Conservation (phyloP, 495 filamentous ascomycete species). For the Geopyxis carbonaria region DNA sequence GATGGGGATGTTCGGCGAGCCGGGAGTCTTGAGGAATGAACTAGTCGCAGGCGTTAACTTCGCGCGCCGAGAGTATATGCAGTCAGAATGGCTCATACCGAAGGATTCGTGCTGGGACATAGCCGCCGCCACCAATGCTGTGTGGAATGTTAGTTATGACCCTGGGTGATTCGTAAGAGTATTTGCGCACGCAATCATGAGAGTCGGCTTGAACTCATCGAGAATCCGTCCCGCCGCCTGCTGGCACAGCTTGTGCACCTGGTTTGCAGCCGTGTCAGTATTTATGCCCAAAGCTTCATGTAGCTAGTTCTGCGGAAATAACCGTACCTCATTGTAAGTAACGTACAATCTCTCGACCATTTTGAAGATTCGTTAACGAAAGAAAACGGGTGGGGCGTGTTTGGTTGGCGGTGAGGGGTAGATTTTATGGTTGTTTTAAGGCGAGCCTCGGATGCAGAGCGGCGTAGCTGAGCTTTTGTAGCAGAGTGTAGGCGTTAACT, state of each 20-base stretch:
- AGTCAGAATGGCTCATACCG: too few relatives aligned
- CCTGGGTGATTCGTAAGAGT: not conserved
- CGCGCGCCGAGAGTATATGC: not conserved
- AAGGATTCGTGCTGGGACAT: conserved; percentile 91
- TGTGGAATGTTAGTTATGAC: not conserved
- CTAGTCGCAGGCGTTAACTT: conserved; percentile 5
- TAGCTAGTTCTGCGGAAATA: conserved; percentile 3
- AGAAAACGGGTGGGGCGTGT: too few relatives aligned
- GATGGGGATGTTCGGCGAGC: conserved; percentile 89
- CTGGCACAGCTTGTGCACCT: conserved; percentile 97
- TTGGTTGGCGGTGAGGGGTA: too few relatives aligned
- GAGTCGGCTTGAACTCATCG: conserved; percentile 66
- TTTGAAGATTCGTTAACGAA: too few relatives aligned
- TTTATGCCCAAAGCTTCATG: conserved; percentile 1
- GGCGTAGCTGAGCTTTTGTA: too few relatives aligned
- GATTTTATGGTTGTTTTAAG: too few relatives aligned
- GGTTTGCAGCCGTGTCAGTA: conserved; percentile 5
- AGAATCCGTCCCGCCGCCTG: conserved; percentile 64
- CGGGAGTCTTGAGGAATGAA: conserved; percentile 86
- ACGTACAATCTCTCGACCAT: conserved; percentile 88
- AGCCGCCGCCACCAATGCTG: conserved; percentile 83
- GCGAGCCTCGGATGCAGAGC: too few relatives aligned
- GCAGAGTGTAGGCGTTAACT: too few relatives aligned
- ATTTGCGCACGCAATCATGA: conserved; percentile 60
- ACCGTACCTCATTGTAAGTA: conserved; percentile 76